Evolutionary conservation across 2,329 filamentous ascomycete genomes (phyloP), one percentile per base, ranked within the genome.

Genomic region (Huntiella savannae): DNA sequence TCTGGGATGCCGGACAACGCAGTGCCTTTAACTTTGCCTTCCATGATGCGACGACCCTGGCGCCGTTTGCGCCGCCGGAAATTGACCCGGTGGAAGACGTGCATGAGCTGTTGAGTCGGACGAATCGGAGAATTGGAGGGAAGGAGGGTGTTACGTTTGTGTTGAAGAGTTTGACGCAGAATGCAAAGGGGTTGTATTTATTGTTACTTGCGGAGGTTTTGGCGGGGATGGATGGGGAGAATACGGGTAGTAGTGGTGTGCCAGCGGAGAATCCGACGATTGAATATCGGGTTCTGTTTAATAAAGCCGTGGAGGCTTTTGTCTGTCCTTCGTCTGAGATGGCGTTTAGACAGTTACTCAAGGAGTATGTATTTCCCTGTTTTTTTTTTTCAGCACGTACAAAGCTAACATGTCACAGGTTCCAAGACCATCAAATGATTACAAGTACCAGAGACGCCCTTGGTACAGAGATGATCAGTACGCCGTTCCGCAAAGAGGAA

Each of bases 341-440:
- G 73, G 86, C 84, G 51, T 96, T 96, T 64, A 73, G 91, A 50
- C 94, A 87, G 19, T 60, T 98, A 58, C 63, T 98, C 52, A 96
- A 96, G 63, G 91, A 98, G 72, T 91, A 62, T 52, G 75, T 50
- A 12, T 47, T n/a, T 28, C 28, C 13, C 44, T 32, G 13, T 17
- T 47, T 42, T 10, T 17, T 46, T 42, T 10, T 36, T 16, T 16
- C 42, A 56, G 62, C 50, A 4, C 16, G 8, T 42, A 66, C 58
- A 46, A 33, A 44, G 4, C 36, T 44, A 48, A 40, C 28, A 33
- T 12, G n/a, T 43, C 19, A 11, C 53, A 82, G 77, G 61, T 91
- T 98, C 60, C 85, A 95, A 58, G 91, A 98, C 56, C 91, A 98
- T 65, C 85, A 95, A 57, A 96, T 98, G 77, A 82, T 98, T 52